Evolutionary conservation across 2,329 filamentous ascomycete genomes (phyloP), one percentile per base, ranked within the genome.

Genomic region (Fusarium longipes): DNA sequence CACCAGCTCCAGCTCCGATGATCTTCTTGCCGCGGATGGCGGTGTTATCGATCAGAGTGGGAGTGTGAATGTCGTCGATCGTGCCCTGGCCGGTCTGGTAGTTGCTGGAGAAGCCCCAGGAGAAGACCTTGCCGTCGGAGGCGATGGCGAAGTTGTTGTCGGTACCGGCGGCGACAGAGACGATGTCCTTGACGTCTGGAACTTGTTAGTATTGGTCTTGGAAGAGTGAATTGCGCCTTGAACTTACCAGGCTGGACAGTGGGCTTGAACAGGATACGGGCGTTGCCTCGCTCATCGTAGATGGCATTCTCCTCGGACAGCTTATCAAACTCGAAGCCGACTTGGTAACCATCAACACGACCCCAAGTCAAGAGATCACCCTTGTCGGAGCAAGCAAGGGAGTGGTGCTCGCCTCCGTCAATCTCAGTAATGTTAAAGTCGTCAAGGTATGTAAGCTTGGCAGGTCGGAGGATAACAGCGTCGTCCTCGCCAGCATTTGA

Each of bases 11-110:
- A n/a, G 91, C 92, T 79, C 86, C 93, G 32, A 89, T 84, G 40
- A 97, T 84, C 77, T 89, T 88, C 79, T 91, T 89, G 39, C 87
- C 92, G 29, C 89, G 86, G 27, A 96, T 87, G 39, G 93, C 93
- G 14, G 89, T 91, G 81, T 97, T 97, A 74, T 96, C 91, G 56
- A 97, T 92, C 47, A 90, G 74, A 0, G 91, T 96, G 0, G 94
- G 93, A 24, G 87, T 84, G 70, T 90, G 85, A 29, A 97, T 86
- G 71, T 97, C 93, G 48, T 96, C 92, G n/a, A 87, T 87, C 2
- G 86, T 89, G 36, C 91, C 91, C 65, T 89, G 89, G 8, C 92
- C 93, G 8, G 91, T 93, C 79, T 94, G 91, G 76, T 92, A 93
- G 73, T 90, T 92, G 59, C 86, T 87, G 6, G 87, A 91, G 81